phyloP scores from a whole-genome alignment of 305 asterid genomes.

The Euphrasia arctica region DNA sequence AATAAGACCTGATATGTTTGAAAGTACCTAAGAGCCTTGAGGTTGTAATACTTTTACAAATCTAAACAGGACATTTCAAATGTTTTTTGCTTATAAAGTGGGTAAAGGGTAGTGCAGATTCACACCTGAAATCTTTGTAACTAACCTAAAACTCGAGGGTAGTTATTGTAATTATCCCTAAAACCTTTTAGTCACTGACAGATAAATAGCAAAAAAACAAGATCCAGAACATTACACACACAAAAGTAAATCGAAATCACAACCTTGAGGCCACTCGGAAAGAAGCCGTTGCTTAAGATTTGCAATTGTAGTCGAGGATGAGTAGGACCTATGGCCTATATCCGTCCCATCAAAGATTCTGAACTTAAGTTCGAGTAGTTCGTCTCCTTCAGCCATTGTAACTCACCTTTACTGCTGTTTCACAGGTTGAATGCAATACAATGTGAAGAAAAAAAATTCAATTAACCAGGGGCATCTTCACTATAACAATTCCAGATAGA shows the following conservation, averaged over 20 bases:
- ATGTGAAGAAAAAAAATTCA: slow-evolving; percentile 23
- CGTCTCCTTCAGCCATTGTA: slow-evolving; percentile 46
- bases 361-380: slow-evolving; percentile 51
- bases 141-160: not conserved
- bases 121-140: not conserved
- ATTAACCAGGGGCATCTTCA: slow-evolving; percentile 35
- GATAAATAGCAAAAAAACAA: not conserved
- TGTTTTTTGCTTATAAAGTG: not conserved
- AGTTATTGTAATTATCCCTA: not conserved
- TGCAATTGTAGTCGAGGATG: slow-evolving; percentile 40
- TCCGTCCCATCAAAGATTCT: slow-evolving; percentile 66
- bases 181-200: not conserved
- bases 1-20: not conserved
- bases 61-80: not conserved
- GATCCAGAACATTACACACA: slow-evolving; percentile 6
- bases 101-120: not conserved
- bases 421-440: slow-evolving; percentile 24
- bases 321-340: slow-evolving; percentile 48
- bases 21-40: not conserved
- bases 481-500: slow-evolving; percentile 19
- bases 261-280: slow-evolving; percentile 61
- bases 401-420: slow-evolving; percentile 21
- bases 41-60: not conserved
- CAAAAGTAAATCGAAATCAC: slow-evolving; percentile 6
- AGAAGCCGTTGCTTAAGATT: slow-evolving; percentile 47